A percentile compares a stretch with the other conserved stretches of the same genome.
Conservation (phyloP, 1,284 basidiomycete species). For the Rhodotorula sp. region DNA sequence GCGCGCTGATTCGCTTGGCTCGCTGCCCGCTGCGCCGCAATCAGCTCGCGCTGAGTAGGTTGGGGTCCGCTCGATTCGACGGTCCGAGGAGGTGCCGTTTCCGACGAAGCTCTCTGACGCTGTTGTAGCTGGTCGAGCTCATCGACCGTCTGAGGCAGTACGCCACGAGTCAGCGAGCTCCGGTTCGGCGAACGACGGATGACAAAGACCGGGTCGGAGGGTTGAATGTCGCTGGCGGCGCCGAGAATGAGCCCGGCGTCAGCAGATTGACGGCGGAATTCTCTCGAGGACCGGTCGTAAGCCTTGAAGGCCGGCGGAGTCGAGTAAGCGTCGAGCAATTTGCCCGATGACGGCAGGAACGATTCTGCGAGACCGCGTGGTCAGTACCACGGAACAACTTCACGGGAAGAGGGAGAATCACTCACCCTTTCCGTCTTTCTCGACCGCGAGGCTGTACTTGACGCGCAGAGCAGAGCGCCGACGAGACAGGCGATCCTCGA, state of each 20-base stretch:
- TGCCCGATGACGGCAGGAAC: slow-evolving; percentile 71
- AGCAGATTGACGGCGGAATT: slow-evolving; percentile 78
- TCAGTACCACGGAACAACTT: neutral
- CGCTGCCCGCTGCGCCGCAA: slow-evolving; percentile 83
- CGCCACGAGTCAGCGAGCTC: slow-evolving; percentile 11
- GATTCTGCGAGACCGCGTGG: slow-evolving; percentile 58
- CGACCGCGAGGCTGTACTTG: slow-evolving; percentile 71
- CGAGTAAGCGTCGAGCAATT: slow-evolving; percentile 78
- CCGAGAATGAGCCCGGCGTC: slow-evolving; percentile 74
- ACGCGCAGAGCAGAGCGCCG: slow-evolving; percentile 73
- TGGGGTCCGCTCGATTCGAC: neutral
- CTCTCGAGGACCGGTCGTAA: slow-evolving; percentile 61
- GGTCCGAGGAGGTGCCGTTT: neutral
- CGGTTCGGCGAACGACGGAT: slow-evolving; percentile 52
- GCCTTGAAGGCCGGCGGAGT: slow-evolving; percentile 69
- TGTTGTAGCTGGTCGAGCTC: slow-evolving; percentile 39
- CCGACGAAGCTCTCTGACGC: neutral
- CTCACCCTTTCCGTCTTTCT: slow-evolving; percentile 56
- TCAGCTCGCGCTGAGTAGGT: slow-evolving; percentile 69
- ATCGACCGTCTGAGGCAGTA: slow-evolving; percentile 34
- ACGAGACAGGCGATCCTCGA: slow-evolving; percentile 85
- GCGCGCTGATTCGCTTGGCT: slow-evolving; percentile 81
- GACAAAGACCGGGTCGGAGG: slow-evolving; percentile 84
- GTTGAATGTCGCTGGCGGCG: slow-evolving; percentile 68
- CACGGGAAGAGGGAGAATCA: neutral